phyloP scores from a whole-genome alignment of 75 land plant species.

The Ceratopteris richardii region DNA sequence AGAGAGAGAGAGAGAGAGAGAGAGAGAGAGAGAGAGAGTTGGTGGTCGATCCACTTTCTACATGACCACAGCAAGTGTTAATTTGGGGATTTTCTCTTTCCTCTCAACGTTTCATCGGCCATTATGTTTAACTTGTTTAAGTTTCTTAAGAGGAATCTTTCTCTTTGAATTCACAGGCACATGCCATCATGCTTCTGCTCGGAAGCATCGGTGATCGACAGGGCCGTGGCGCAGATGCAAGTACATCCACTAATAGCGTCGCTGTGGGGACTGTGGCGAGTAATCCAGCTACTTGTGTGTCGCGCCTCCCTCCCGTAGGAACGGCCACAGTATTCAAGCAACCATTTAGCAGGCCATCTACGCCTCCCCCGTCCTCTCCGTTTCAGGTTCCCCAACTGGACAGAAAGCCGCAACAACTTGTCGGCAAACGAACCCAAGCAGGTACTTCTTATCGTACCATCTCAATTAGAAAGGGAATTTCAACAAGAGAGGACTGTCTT shows the following conservation, averaged over 20 bases:
- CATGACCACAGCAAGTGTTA: too few species aligned
- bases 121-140: not conserved
- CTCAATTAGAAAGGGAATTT: not conserved
- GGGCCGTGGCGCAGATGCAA: too few species aligned
- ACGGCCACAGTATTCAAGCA: constrained; percentile 3
- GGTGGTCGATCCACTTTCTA: too few species aligned
- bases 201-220: constrained; percentile 12
- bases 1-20: too few species aligned
- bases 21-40: too few species aligned
- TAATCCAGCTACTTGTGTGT: too few species aligned
- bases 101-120: too few species aligned
- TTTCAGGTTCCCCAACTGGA: constrained; percentile 8
- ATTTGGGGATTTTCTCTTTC: too few species aligned
- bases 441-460: not conserved
- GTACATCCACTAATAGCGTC: too few species aligned
- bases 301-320: constrained; percentile 6
- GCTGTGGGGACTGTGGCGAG: too few species aligned
- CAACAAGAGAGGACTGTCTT: too few species aligned
- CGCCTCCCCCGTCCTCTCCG: constrained; percentile 6
- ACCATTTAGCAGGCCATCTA: constrained; percentile 1
- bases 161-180: constrained; percentile 31
- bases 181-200: constrained; percentile 62
- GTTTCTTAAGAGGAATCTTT: not conserved
- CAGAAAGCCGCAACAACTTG: not conserved
- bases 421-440: not conserved